phyloP scores from a whole-genome alignment of 2,329 filamentous ascomycete species.

The Fusarium equiseti region DNA sequence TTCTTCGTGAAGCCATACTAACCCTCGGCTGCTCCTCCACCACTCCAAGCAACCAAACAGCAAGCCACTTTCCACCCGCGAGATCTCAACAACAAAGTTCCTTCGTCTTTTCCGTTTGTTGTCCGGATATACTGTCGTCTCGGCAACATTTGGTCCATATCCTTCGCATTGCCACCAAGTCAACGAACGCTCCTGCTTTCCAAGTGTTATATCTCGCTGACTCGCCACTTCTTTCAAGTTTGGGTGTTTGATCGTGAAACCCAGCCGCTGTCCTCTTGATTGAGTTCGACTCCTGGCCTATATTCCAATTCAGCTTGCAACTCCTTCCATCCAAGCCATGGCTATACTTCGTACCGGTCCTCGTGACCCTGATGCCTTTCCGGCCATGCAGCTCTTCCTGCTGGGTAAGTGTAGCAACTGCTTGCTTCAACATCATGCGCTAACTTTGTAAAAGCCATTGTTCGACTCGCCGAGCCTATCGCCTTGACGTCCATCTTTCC shows the following conservation, averaged over 20 bases:
- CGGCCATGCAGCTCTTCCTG: slow-evolving; percentile 83
- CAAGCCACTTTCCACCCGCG: slow-evolving; percentile 5
- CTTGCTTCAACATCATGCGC: slow-evolving; percentile 64
- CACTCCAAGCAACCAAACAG: slow-evolving; percentile 18
- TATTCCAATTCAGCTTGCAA: slow-evolving; percentile 3
- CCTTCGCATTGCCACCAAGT: slow-evolving; percentile 2
- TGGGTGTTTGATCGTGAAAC: slow-evolving; percentile 9
- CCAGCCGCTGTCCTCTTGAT: slow-evolving; percentile 10
- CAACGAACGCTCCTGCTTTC: slow-evolving; percentile 3
- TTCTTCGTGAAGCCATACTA: slow-evolving; percentile 29
- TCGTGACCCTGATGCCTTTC: slow-evolving; percentile 80
- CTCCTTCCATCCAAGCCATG: slow-evolving; percentile 57
- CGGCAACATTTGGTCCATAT: slow-evolving; percentile 1
- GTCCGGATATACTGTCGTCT: not conserved
- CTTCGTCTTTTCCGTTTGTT: not conserved
- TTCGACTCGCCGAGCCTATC: slow-evolving; percentile 91
- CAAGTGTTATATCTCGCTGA: not conserved
- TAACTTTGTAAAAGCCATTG: slow-evolving; percentile 74
- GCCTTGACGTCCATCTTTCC: slow-evolving; percentile 94
- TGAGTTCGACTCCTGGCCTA: slow-evolving; percentile 9
- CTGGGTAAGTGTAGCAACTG: slow-evolving; percentile 72
- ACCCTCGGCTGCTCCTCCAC: slow-evolving; percentile 12
- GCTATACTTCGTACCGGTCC: slow-evolving; percentile 63
- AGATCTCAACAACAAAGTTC: slow-evolving; percentile 7
- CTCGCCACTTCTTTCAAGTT: slow-evolving; percentile 5